Base-by-base conservation (phyloP, 306 rosid species). In the Casuarina glauca region DNA sequence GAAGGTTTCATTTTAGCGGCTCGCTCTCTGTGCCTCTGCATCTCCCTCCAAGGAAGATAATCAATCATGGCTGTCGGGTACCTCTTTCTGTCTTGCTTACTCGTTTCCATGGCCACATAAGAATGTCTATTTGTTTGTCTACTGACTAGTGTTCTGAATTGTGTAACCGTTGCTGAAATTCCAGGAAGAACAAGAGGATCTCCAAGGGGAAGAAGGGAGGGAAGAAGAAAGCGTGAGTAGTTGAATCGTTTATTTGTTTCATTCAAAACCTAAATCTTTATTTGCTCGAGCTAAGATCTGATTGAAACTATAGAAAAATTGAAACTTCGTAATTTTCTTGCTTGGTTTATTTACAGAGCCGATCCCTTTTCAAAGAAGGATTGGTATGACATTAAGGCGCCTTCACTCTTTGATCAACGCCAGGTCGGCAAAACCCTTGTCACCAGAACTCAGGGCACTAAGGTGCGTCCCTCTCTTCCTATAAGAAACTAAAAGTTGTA, bases 191-290 rank as follows among this genome's bases (percentile, higher is more conserved):
- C 81, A 84, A 84, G 78, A 76, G 88, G 49, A 81, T 84, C 64
- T 84, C 88, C 12, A 84, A 84, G 88, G 81, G 79, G 6, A 84
- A 81, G 88, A 84, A 84, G 74, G 85, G 85, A 35, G 88, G 88
- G 19, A 84, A 84, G 83, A 84, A 84, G 87, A 84, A 84, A 75
- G 80, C 83, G 85, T 81, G 69, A 80, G 87, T 77, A 4, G 26
- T 26, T n/a, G 12, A 19, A 9, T 58, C 38, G 12, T 57, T 19
- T 15, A 58, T 58, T 58, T 15, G 41, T 52, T 20, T 9, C 38
- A 38, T 36, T 4, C 49, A 3, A 16, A 4, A 46, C 1, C 4
- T 11, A 1, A 46, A 48, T 48, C 11, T 48, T 9, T 10, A 48
- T 41, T 19, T 73, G 20, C 20, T 52, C 19, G 36, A 26, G 20